Conservation (phyloP, 306 rosid species). For the Macrotyloma uniflorum region DNA sequence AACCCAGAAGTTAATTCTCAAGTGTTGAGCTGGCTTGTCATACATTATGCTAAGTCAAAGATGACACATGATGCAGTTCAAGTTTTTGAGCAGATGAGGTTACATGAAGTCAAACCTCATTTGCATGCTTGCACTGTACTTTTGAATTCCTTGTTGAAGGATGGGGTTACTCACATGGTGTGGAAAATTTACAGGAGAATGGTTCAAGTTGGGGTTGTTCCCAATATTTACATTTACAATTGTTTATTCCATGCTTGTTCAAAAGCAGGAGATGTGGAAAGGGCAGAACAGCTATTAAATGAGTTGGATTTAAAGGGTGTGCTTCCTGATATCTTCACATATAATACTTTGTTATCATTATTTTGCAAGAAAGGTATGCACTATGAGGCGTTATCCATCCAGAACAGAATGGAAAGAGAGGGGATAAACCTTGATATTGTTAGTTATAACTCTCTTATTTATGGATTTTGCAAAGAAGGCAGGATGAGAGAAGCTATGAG, state of each 20-base stretch:
- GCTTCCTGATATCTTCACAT: slow-evolving; percentile 78
- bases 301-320: slow-evolving; percentile 76
- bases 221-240: slow-evolving; percentile 71
- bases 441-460: slow-evolving; percentile 77
- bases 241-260: slow-evolving; percentile 87
- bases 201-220: slow-evolving; percentile 59
- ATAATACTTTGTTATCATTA: slow-evolving; percentile 80
- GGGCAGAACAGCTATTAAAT: slow-evolving; percentile 59
- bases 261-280: slow-evolving; percentile 73
- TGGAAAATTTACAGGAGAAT: slow-evolving; percentile 77
- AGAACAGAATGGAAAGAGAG: slow-evolving; percentile 75
- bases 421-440: slow-evolving; percentile 78
- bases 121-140: slow-evolving; percentile 87
- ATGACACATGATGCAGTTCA: slow-evolving; percentile 74
- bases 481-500: slow-evolving; percentile 84
- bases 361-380: slow-evolving; percentile 77
- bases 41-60: slow-evolving; percentile 60
- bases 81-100: slow-evolving; percentile 78
- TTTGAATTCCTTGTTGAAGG: slow-evolving; percentile 73
- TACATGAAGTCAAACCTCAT: slow-evolving; percentile 59
- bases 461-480: slow-evolving; percentile 83
- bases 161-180: slow-evolving; percentile 61
- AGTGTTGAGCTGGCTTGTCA: slow-evolving; percentile 88
- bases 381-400: slow-evolving; percentile 77
- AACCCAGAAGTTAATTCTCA: slow-evolving; percentile 73